These are phyloP conservation scores for Penicillium desertorum DNA, from an alignment of 495 filamentous ascomycete genomes.

Conservation along the genomic window DNA sequence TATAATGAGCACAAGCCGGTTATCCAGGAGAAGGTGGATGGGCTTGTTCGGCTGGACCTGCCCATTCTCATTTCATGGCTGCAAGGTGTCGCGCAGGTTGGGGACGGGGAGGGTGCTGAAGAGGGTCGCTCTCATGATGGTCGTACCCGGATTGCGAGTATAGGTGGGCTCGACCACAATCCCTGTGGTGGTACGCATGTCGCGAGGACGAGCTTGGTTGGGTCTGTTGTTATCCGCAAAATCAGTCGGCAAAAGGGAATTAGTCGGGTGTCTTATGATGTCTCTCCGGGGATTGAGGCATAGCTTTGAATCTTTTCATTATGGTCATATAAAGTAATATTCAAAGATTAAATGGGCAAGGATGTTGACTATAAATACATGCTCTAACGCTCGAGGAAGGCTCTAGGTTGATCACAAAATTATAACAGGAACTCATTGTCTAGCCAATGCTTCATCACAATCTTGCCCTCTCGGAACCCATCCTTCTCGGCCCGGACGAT, in stretches of 20 bases:
- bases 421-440: conserved; percentile 69
- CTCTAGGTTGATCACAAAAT: conserved; percentile 10
- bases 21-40: conserved; percentile 58
- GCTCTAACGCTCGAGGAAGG: not conserved
- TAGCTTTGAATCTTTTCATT: not conserved
- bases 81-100: conserved; percentile 38
- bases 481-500: conserved; percentile 67
- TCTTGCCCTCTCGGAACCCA: conserved; percentile 69
- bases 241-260: conserved; percentile 58
- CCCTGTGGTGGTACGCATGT: conserved; percentile 69
- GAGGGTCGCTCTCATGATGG: conserved; percentile 15
- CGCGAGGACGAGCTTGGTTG: conserved; percentile 47
- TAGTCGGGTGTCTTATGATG: conserved; percentile 55
- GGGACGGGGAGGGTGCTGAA: conserved; percentile 42
- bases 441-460: conserved; percentile 81
- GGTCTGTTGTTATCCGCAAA: conserved; percentile 58
- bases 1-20: conserved; percentile 56
- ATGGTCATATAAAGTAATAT: not conserved
- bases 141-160: conserved; percentile 48
- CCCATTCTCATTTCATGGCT: conserved; percentile 55
- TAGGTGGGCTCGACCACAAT: conserved; percentile 58
- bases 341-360: not conserved
- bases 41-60: conserved; percentile 50
- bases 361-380: conserved; percentile 5
- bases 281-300: conserved; percentile 19